phyloP scores from a whole-genome alignment of 805 yeast genomes.

The Starmerella cellae region DNA sequence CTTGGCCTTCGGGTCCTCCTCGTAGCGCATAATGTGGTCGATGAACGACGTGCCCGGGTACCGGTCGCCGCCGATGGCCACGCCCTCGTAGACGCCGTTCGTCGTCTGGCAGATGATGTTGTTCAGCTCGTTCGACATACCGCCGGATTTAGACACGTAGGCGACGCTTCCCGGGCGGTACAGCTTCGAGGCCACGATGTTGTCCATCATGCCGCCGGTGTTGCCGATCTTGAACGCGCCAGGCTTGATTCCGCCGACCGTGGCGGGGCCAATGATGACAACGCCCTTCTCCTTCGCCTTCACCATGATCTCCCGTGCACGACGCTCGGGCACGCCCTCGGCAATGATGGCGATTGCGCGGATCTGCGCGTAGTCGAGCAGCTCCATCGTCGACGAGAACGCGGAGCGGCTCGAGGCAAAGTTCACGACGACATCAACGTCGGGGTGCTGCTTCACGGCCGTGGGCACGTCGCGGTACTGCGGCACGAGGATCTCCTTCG shows the following conservation, averaged over 20 bases:
- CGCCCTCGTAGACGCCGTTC: slow-evolving; percentile 41
- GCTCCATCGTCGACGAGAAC: slow-evolving; percentile 36
- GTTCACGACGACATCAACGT: slow-evolving; percentile 37
- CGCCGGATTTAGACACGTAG: slow-evolving; percentile 37
- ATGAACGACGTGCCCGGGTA: slow-evolving; percentile 62
- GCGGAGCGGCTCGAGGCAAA: slow-evolving; percentile 37
- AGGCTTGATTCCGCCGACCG: slow-evolving; percentile 39
- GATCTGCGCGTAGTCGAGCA: slow-evolving; percentile 35
- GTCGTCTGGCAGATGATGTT: slow-evolving; percentile 35
- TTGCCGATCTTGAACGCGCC: slow-evolving; percentile 38
- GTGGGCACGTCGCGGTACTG: slow-evolving; percentile 33
- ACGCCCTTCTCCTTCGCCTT: slow-evolving; percentile 35
- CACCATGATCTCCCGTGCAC: slow-evolving; percentile 35
- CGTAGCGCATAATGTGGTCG: slow-evolving; percentile 52
- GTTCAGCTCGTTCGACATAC: slow-evolving; percentile 38
- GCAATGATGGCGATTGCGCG: slow-evolving; percentile 37
- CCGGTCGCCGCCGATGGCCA: slow-evolving; percentile 63
- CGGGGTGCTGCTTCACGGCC: slow-evolving; percentile 35
- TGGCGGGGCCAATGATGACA: slow-evolving; percentile 37
- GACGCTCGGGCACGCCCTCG: slow-evolving; percentile 38
- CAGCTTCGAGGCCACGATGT: slow-evolving; percentile 36
- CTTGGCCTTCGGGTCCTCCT: slow-evolving; percentile 51
- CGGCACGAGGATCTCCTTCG: slow-evolving; percentile 35
- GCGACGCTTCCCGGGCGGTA: slow-evolving; percentile 38
- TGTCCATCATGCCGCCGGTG: slow-evolving; percentile 41